Base-by-base conservation (phyloP, 192 early-diverging fungal species). In the Coemansia sp. region DNA sequence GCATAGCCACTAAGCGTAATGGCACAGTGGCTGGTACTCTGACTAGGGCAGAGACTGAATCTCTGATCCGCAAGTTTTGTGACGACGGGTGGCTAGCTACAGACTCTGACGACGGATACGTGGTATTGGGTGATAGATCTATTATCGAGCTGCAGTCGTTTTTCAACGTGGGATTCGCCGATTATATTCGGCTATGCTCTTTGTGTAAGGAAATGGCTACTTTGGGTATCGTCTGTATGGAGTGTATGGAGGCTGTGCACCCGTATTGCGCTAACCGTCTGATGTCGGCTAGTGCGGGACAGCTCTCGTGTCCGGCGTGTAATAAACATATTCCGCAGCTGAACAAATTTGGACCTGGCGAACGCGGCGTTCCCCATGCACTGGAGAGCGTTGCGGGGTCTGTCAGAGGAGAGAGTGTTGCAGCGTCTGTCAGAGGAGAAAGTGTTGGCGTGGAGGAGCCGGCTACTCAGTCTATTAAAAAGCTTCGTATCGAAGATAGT, bases 121-220 rank as follows among this genome's bases (percentile, higher is more conserved):
- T 80, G 6, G 65, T 73, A 11, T 20, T 81, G 20, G 79, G 79
- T 1, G 51, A 41, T 7, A 44, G 79, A 11, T 63, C 74, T 18
- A 36, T 68, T 15, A 81, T 81, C n/a, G 79, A 81, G 68, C n/a
- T 81, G 41, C 71, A 73, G 27, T 52, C 70, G 18, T 81, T 57
- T 62, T 44, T 81, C 5, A 60, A 34, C 7, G 74, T 71, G 33
- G 74, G 67, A 9, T 81, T 67, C 22, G 49, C 63, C 41, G 74
- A 81, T 6, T 81, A 70, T n/a, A 59, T 66, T n/a, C 67, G 74
- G 10, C 10, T 46, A 0, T 81, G 79, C 41, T 68, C 74, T 0
- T 44, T 81, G 49, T 81, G 79, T 44, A 76, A 75, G 34, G 74
- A 81, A 33, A 70, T 76, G 64, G 79, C 79, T 18, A 81, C 79